Base-by-base conservation (phyloP, 305 asterid genomes). In the Fraxinus sp. region DNA sequence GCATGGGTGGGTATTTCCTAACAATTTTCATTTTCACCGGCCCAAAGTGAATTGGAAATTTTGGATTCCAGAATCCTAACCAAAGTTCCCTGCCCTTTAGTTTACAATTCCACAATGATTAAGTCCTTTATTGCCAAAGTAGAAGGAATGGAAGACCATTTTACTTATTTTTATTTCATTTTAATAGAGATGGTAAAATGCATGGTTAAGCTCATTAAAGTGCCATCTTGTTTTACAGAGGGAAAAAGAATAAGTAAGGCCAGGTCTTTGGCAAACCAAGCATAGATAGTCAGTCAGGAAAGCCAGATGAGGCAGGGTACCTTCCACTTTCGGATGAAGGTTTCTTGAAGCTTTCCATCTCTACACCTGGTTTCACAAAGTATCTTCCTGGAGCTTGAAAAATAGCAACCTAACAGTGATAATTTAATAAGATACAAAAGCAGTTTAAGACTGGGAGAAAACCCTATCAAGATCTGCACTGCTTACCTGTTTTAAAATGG, bases 361-460 rank as follows among this genome's bases (percentile, higher is more conserved):
- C 97, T 82, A 84, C 86, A 85, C 86, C 98, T 22, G 92, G 89
- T 86, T 93, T 97, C 85, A 97, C 80, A 87, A 91, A 78, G 87
- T 97, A 97, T 90, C 90, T 95, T 87, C 97, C 99, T 78, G 97
- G 95, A 80, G 97, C 88, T 88, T 89, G 92, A 81, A 77, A 90
- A 84, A 33, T 86, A 13, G 98, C 98, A 86, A 97, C 86, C 99
- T 97, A 89, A 83, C 73, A 74, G 41, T 44, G 87, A 84, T 39
- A 82, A 83, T 71, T 79, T 78, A 86, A 81, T 79, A 74, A 83
- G 83, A 20, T 78, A 20, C 26, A 28, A 78, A 71, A 84, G 36
- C 30, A 13, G 77, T 71, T 55, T 32, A 75, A 52, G 77, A 76
- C 35, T 80, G 52, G 78, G 78, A 73, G 82, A 32, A 70, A 71